Evolutionary conservation across 139 green algal species (phyloP).

Genomic region (Coelastrella sp.): DNA sequence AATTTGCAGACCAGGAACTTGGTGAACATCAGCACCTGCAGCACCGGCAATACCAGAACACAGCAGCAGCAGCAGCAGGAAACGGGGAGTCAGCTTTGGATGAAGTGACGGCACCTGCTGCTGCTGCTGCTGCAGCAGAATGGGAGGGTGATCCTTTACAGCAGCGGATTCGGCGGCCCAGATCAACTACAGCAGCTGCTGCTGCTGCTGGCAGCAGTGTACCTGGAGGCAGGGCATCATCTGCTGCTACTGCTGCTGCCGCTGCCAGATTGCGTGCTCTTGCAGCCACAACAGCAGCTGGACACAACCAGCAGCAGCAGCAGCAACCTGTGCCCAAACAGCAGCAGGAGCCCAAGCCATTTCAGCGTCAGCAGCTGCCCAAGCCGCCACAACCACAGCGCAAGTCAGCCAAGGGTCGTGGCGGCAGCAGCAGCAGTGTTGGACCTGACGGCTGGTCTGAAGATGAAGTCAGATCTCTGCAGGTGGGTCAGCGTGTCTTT

Average conservation of each 20-base stretch:
- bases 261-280: neutral
- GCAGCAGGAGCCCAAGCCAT: slow-evolving; percentile 11
- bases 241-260: slow-evolving; percentile 22
- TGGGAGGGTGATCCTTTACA: neutral
- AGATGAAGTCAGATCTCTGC: slow-evolving; percentile 17
- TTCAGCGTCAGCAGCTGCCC: neutral
- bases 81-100: no score
- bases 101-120: neutral
- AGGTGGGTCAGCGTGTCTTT: slow-evolving; percentile 4
- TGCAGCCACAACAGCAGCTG: neutral
- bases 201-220: neutral
- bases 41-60: neutral
- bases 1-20: neutral
- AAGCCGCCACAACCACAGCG: neutral
- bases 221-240: neutral
- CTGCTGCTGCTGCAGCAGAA: neutral
- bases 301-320: neutral
- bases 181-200: neutral
- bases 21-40: neutral
- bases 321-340: neutral
- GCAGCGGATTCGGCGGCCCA: neutral
- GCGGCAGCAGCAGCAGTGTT: slow-evolving; percentile 31
- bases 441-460: neutral
- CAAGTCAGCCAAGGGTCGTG: neutral
- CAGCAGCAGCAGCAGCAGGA: slow-evolving; percentile 15